phyloP scores from a whole-genome alignment of 805 yeast species.

The Myxozyma udenii region DNA sequence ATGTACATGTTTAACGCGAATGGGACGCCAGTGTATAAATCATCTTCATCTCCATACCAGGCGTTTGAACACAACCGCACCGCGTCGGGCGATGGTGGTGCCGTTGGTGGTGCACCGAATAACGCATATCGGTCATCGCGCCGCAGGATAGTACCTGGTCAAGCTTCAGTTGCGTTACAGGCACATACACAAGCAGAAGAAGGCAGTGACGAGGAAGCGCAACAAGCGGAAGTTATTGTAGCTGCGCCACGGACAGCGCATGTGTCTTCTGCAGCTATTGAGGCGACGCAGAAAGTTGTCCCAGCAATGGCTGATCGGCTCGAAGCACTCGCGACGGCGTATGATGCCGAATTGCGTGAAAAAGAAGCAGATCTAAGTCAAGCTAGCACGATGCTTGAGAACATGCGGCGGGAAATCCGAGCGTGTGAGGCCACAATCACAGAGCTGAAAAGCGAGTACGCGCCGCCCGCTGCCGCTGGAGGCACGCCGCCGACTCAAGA shows the following conservation, averaged over 20 bases:
- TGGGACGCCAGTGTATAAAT: conserved; percentile 10
- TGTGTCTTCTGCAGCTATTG: conserved; percentile 53
- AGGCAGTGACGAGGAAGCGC: background rate
- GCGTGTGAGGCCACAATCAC: conserved; percentile 38
- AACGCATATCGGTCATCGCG: background rate
- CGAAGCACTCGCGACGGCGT: conserved; percentile 45
- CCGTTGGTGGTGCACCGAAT: background rate
- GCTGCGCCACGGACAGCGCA: conserved; percentile 33
- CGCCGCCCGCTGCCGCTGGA: conserved; percentile 10
- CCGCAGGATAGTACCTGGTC: background rate
- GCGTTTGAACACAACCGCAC: conserved; percentile 1
- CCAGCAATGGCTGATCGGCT: conserved; percentile 38
- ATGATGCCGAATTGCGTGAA: conserved; percentile 52
- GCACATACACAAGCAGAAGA: background rate
- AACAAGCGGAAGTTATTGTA: background rate
- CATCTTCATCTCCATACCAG: conserved; percentile 26
- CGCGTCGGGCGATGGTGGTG: conserved; percentile 1
- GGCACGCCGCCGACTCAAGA: conserved; percentile 1
- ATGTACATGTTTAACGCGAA: conserved; percentile 35
- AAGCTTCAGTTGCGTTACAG: background rate
- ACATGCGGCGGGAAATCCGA: conserved; percentile 44
- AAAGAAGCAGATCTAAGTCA: conserved; percentile 55
- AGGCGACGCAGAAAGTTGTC: conserved; percentile 49
- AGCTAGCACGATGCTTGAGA: conserved; percentile 45
- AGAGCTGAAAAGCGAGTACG: conserved; percentile 29